Evolutionary conservation across 2,329 filamentous ascomycete genomes (phyloP).

Genomic region (Colletotrichum simmondsii): DNA sequence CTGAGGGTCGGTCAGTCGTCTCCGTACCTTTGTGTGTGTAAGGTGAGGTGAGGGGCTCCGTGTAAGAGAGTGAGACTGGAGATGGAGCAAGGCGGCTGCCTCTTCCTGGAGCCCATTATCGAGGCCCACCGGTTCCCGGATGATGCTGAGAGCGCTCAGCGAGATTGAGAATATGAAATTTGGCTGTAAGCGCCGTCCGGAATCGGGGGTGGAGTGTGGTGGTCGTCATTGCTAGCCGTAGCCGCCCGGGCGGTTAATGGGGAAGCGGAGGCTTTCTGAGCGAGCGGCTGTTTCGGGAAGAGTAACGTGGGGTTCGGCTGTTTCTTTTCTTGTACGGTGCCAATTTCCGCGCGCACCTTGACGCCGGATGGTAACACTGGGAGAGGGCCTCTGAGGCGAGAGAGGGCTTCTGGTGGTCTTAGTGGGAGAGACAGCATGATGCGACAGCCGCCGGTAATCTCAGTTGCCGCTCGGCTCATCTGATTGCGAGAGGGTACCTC

Average conservation of each 20-base stretch:
- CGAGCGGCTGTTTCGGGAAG: constrained; percentile 21
- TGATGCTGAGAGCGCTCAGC: neutral
- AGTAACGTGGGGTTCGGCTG: neutral
- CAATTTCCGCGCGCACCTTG: neutral
- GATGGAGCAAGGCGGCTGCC: constrained; percentile 11
- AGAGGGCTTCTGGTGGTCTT: constrained; percentile 5
- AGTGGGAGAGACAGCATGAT: constrained; percentile 11
- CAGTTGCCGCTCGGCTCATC: constrained; percentile 15
- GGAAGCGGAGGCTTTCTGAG: neutral
- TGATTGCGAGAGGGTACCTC: neutral
- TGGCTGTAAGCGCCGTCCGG: constrained; percentile 33
- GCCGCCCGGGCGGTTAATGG: constrained; percentile 35
- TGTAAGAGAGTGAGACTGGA: constrained; percentile 26
- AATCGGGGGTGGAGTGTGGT: neutral
- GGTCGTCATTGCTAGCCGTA: constrained; percentile 5
- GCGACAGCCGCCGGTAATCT: constrained; percentile 31
- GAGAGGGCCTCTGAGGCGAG: neutral
- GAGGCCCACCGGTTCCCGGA: neutral
- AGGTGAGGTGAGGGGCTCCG: neutral
- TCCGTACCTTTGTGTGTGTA: neutral
- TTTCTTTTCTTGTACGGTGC: constrained; percentile 13
- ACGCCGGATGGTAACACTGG: constrained; percentile 1
- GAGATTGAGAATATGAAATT: neutral
- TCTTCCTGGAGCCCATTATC: neutral
- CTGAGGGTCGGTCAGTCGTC: neutral